Percentiles rank a stretch among this genome's conserved stretches.
These are phyloP conservation scores for Hypsizygus ulmarius DNA, from an alignment of 1,284 basidiomycete species.

Conservation along the genomic window DNA sequence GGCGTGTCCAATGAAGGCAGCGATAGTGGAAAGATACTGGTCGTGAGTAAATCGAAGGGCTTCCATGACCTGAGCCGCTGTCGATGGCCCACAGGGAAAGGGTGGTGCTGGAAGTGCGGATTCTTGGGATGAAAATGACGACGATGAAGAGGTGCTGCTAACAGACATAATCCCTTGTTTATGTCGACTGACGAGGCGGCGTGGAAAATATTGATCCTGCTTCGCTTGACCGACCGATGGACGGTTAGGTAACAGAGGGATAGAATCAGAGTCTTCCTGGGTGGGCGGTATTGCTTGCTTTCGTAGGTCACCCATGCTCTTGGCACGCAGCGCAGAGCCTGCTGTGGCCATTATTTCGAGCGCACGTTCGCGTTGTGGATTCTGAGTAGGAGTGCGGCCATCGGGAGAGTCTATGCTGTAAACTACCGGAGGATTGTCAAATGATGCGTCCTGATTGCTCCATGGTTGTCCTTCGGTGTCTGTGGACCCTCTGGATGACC, in stretches of 20 bases:
- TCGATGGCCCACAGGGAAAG: conserved; percentile 70
- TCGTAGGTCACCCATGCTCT: conserved; percentile 30
- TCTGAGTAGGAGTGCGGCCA: conserved; percentile 34
- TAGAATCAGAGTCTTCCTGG: conserved; percentile 31
- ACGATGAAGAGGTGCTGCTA: conserved; percentile 66
- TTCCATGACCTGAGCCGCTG: conserved; percentile 64
- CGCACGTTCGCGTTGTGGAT: conserved; percentile 17
- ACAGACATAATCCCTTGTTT: conserved; percentile 48
- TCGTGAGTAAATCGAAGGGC: conserved; percentile 79
- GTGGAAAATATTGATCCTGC: conserved; percentile 32
- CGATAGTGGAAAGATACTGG: conserved; percentile 88
- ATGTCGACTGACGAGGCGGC: conserved; percentile 35
- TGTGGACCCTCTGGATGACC: conserved; percentile 34
- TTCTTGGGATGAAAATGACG: conserved; percentile 58
- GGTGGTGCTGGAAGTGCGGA: conserved; percentile 48
- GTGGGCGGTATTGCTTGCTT: conserved; percentile 12
- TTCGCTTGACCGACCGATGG: conserved; percentile 25
- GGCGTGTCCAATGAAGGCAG: conserved; percentile 95
- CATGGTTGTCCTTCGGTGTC: conserved; percentile 31
- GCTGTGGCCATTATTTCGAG: conserved; percentile 24
- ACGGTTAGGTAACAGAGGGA: conserved; percentile 35
- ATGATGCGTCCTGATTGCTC: conserved; percentile 24
- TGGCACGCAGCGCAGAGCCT: conserved; percentile 39
- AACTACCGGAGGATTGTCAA: conserved; percentile 24
- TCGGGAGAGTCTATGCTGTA: conserved; percentile 27